Percentiles rank a stretch among this genome's conserved stretches.
Conservation (phyloP, 2,329 filamentous ascomycete species). For the Verticillium alfalfae region DNA sequence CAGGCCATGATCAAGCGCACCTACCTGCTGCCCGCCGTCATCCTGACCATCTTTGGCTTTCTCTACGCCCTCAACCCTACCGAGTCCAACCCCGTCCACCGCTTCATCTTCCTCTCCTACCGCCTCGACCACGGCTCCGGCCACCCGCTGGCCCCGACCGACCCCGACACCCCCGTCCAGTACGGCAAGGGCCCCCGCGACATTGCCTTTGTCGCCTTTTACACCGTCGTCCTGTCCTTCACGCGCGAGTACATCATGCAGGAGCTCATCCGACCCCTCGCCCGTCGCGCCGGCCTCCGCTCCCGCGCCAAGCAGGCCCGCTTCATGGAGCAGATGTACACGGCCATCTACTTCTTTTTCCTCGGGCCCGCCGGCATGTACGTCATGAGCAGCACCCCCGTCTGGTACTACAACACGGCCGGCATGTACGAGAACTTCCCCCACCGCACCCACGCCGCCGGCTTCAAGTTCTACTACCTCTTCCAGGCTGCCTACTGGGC, state of each 20-base stretch:
- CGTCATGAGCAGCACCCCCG: conserved; percentile 84
- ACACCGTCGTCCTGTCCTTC: conserved; percentile 84
- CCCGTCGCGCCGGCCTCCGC: conserved; percentile 62
- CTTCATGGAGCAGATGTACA: conserved; percentile 97
- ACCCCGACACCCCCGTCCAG: conserved; percentile 67
- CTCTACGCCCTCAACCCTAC: conserved; percentile 72
- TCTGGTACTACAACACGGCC: conserved; percentile 92
- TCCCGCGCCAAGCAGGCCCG: conserved; percentile 74
- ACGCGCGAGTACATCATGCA: conserved; percentile 97
- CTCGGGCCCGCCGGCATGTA: conserved; percentile 81
- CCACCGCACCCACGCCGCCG: conserved; percentile 70
- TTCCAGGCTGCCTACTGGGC: conserved; percentile 94
- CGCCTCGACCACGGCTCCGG: conserved; percentile 50
- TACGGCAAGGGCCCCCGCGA: conserved; percentile 90
- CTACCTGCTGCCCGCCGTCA: conserved; percentile 60
- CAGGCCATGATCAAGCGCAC: conserved; percentile 57
- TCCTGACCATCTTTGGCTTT: conserved; percentile 57
- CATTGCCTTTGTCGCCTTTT: conserved; percentile 82
- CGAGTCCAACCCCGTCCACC: conserved; percentile 70
- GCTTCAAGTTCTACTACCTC: conserved; percentile 94
- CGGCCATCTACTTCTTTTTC: conserved; percentile 80
- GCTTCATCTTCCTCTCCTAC: conserved; percentile 89
- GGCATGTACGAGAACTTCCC: conserved; percentile 90
- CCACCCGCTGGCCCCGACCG: conserved; percentile 39
- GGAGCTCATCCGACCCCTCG: conserved; percentile 73